These are phyloP conservation scores for Colletotrichum sidae DNA, from an alignment of 2,329 filamentous ascomycete genomes.

Conservation along the genomic window DNA sequence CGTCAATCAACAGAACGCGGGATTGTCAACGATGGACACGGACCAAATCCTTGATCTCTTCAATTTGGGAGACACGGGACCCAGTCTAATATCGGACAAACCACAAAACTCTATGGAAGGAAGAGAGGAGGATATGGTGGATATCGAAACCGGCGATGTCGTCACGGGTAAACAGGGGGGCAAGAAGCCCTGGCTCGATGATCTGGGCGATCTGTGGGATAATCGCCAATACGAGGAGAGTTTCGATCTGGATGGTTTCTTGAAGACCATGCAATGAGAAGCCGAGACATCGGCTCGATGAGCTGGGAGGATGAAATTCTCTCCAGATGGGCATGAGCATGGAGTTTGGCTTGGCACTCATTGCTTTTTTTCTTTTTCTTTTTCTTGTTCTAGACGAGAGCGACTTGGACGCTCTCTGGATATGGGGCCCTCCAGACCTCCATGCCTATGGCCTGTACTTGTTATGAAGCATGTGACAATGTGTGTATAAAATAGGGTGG, in stretches of 20 bases:
- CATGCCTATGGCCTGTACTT: conserved; percentile 23
- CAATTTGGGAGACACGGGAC: conserved; percentile 84
- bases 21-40: conserved; percentile 94
- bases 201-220: conserved; percentile 96
- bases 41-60: conserved; percentile 98
- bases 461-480: conserved; percentile 29
- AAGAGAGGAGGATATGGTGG: conserved; percentile 87
- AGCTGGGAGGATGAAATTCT: not conserved
- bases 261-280: conserved; percentile 85
- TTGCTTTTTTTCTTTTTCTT: too few species aligned
- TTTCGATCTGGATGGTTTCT: conserved; percentile 94
- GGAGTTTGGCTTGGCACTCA: conserved; percentile 34
- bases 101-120: conserved; percentile 68
- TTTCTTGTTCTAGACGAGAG: conserved; percentile 29
- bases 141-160: conserved; percentile 91
- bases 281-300: conserved; percentile 1
- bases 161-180: conserved; percentile 84
- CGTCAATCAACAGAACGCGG: conserved; percentile 98
- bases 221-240: conserved; percentile 98
- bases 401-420: conserved; percentile 18
- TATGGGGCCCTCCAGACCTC: conserved; percentile 12
- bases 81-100: conserved; percentile 72
- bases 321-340: conserved; percentile 14
- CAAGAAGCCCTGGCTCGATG: conserved; percentile 95
- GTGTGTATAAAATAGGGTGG: conserved; percentile 26